Evolutionary conservation across 768 basidiomycete species (phyloP), one percentile per base, ranked within the genome.

Genomic region (Kwoniella sp.): DNA sequence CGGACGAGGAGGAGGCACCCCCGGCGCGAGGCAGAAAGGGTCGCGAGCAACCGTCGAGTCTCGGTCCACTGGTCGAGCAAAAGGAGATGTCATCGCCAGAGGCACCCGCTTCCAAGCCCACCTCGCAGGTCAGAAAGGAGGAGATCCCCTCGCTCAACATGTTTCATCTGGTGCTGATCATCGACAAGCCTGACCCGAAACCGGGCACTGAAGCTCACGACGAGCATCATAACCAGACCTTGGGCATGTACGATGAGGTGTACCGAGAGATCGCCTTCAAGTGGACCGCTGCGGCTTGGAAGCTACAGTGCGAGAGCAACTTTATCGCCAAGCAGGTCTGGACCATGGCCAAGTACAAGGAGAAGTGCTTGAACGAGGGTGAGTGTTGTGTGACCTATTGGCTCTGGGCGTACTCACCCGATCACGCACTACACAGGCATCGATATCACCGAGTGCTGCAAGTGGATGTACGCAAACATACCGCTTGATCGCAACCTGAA

Each of bases 251-350:
- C 34, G 88, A 93, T 67, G 82, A 84, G 39, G 81, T 95, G 32
- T 95, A 95, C 66, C 82, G 88, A 56, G 89, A 91, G 67, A 80
- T 93, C 50, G 86, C 84, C 0, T 92, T 92, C 76, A 85, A 87
- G 2, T 78, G 89, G 57, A 89, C 92, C 2, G 95, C 93, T 5
- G 89, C 92, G 8, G 78, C 96, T 37, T 92, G 86, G 62, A 87
- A 89, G 68, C 86, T 95, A 67, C 93, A 99, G 74, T 85, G 89
- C 3, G 73, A 85, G 45, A 83, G 83, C 27, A 86, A 87, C 66
- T 96, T 87, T 73, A 87, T 99, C 1, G 88, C 90, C 56, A 73
- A 75, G 37, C 86, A 96, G 69, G 87, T 86, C 27, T 87, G 87
- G 49, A 71, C 76, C 11, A 78, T 96, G 15, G 80, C 82, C 17